phyloP scores from a whole-genome alignment of 352 stramenopile species.

The Phytophthora sojae region DNA sequence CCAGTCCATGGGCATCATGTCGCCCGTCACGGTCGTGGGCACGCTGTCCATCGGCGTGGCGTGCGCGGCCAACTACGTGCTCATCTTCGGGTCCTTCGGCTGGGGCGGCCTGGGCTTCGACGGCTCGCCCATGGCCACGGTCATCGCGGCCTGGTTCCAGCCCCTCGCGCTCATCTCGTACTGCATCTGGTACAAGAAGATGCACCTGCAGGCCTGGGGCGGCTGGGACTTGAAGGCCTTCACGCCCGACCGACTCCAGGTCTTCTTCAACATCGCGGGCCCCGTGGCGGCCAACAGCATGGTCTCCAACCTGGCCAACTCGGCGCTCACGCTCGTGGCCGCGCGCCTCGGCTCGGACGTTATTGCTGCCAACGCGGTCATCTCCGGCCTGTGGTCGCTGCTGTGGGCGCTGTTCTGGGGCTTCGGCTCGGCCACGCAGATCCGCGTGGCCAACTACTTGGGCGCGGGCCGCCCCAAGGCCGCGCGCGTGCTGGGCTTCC shows the following conservation, averaged over 20 bases:
- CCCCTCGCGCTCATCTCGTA: constrained; percentile 78
- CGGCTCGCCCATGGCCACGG: constrained; percentile 76
- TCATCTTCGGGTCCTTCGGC: constrained; percentile 67
- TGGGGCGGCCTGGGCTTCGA: constrained; percentile 76
- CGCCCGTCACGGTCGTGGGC: constrained; percentile 74
- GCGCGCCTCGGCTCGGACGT: constrained; percentile 77
- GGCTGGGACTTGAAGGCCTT: constrained; percentile 73
- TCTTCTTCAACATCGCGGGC: constrained; percentile 72
- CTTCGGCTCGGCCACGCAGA: constrained; percentile 80
- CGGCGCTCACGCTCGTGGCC: constrained; percentile 70
- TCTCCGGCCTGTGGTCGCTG: constrained; percentile 70
- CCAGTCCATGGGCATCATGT: constrained; percentile 85
- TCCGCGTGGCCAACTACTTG: constrained; percentile 80
- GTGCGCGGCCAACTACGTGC: constrained; percentile 66
- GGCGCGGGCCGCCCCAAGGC: constrained; percentile 72
- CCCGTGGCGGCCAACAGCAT: constrained; percentile 72
- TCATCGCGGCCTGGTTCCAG: constrained; percentile 86
- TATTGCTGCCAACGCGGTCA: constrained; percentile 80
- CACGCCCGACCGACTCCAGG: constrained; percentile 63
- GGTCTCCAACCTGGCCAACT: constrained; percentile 80
- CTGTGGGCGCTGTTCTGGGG: constrained; percentile 85
- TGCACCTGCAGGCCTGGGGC: constrained; percentile 74
- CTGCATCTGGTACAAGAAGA: constrained; percentile 78
- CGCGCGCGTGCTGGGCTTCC: constrained; percentile 57
- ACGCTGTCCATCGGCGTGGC: constrained; percentile 73